Percentiles rank a stretch among this genome's conserved stretches.
Conservation (phyloP, 495 filamentous ascomycete species). For the Aspergillus bertholletiae region DNA sequence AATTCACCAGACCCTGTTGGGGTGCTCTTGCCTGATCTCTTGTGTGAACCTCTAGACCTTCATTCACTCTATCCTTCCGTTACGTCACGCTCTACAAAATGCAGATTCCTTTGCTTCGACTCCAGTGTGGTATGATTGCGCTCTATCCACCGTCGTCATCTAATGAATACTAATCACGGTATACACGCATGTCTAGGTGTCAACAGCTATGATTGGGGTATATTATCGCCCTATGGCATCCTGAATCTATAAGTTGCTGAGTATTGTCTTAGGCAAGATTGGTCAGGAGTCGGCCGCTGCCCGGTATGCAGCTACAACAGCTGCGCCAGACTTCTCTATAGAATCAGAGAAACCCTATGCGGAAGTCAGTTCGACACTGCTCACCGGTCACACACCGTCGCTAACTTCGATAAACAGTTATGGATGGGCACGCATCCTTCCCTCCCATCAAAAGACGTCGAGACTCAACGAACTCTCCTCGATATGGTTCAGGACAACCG, state of each 20-base stretch:
- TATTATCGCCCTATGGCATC: conserved; percentile 6
- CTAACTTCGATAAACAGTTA: conserved; percentile 49
- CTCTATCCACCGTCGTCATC: no score
- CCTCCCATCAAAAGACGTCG: conserved; percentile 84
- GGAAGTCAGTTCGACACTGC: conserved; percentile 54
- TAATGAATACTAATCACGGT: no score
- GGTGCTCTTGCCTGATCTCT: background rate
- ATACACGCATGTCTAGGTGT: no score
- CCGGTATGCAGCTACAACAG: conserved; percentile 73
- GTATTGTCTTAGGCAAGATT: conserved; percentile 54
- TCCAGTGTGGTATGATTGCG: conserved; percentile 85
- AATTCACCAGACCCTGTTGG: background rate
- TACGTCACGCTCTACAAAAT: conserved; percentile 41
- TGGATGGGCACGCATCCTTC: conserved; percentile 99
- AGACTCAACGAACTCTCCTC: conserved; percentile 80
- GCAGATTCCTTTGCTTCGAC: conserved; percentile 80
- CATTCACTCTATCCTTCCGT: background rate
- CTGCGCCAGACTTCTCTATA: conserved; percentile 65
- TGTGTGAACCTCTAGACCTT: no score
- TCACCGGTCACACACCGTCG: background rate
- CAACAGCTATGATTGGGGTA: conserved; percentile 98
- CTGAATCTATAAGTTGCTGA: conserved; percentile 3
- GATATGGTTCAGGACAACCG: conserved; percentile 89
- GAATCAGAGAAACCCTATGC: conserved; percentile 79
- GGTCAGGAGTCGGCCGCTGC: conserved; percentile 73